These are phyloP conservation scores for Mycena rosella DNA, from an alignment of 768 basidiomycete genomes.

Conservation along the genomic window DNA sequence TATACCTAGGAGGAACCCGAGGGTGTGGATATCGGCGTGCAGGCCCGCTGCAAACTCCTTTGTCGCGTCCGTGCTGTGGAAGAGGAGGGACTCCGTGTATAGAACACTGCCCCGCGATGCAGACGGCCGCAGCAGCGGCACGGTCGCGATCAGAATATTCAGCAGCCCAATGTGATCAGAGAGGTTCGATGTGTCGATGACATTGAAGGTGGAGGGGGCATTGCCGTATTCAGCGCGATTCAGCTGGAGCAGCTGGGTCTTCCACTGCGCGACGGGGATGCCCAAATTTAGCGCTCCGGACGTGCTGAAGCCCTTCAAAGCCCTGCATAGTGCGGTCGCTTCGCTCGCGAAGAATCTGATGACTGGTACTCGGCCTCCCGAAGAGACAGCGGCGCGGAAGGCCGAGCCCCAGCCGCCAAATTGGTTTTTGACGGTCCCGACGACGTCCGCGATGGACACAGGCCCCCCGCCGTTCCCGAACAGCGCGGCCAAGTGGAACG, in stretches of 20 bases:
- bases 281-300: constrained; percentile 41
- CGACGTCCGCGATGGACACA: constrained; percentile 24
- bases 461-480: constrained; percentile 3
- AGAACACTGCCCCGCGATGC: constrained; percentile 39
- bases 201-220: constrained; percentile 54
- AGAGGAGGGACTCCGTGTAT: constrained; percentile 58
- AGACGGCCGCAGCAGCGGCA: constrained; percentile 53
- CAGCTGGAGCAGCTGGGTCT: constrained; percentile 29
- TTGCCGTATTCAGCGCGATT: constrained; percentile 16
- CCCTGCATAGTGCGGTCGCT: constrained; percentile 52
- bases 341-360: constrained; percentile 60
- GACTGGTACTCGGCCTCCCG: constrained; percentile 12
- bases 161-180: constrained; percentile 61
- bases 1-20: constrained; percentile 58
- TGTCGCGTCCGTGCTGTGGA: constrained; percentile 42
- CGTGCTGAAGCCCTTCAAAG: constrained; percentile 44
- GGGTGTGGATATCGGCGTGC: constrained; percentile 54
- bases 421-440: constrained; percentile 31
- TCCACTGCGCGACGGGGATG: constrained; percentile 53
- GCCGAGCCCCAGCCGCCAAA: constrained; percentile 38
- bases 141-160: constrained; percentile 54
- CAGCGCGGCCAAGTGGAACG: constrained; percentile 53
- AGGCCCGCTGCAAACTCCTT: constrained; percentile 48
- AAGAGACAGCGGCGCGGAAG: constrained; percentile 8
- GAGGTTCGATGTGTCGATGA: constrained; percentile 66